phyloP scores from a whole-genome alignment of 1,284 basidiomycete species.

The Cystobasidiaceae sp. region DNA sequence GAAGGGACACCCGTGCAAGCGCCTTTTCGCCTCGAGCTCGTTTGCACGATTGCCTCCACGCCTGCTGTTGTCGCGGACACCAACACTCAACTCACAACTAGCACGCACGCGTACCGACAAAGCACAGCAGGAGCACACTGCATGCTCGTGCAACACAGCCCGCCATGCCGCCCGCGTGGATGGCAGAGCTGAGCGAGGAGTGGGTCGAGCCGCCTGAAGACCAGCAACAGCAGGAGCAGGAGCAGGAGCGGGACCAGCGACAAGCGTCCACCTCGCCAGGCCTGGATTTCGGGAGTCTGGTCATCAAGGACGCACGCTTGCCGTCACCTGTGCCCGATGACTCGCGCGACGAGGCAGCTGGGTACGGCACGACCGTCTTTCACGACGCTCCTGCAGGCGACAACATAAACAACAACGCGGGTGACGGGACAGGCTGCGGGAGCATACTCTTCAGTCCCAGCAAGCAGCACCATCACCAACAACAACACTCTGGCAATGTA shows the following conservation, averaged over 20 bases:
- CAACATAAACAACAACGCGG: background rate
- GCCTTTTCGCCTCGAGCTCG: no score
- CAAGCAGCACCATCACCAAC: background rate
- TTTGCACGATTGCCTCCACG: no score
- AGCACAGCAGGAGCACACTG: no score
- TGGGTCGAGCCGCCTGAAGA: slow-evolving; percentile 15
- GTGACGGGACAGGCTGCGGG: background rate
- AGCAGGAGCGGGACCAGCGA: background rate
- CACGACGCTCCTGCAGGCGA: background rate
- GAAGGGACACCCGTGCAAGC: no score
- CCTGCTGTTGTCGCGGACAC: no score
- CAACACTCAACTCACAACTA: no score
- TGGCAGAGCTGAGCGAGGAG: slow-evolving; percentile 24
- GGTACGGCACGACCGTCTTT: slow-evolving; percentile 6
- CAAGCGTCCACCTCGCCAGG: background rate
- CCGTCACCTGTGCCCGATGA: background rate
- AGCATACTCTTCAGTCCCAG: slow-evolving; percentile 15
- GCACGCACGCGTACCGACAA: no score
- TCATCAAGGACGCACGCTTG: background rate
- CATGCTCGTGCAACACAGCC: no score
- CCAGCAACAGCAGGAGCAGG: background rate
- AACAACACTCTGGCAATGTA: background rate
- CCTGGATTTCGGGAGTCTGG: slow-evolving; percentile 29
- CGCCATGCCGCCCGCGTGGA: slow-evolving; percentile 7
- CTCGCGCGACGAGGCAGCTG: no score